A percentile compares a stretch with the other conserved stretches of the same genome.
Conservation (phyloP, 495 filamentous ascomycete genomes). For the Cenococcum geophilum region DNA sequence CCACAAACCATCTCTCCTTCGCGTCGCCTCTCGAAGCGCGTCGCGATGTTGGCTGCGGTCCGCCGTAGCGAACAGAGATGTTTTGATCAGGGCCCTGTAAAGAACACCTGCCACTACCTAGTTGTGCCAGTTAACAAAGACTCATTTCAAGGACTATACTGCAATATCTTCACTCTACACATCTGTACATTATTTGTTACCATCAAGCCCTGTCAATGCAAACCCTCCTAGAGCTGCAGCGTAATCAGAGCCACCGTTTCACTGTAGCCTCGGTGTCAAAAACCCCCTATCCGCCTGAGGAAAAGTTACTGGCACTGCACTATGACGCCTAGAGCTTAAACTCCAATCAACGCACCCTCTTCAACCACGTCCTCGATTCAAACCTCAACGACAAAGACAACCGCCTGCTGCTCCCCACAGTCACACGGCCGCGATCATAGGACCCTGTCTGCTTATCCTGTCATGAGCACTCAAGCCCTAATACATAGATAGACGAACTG, state of each 20-base stretch:
- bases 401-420: background rate
- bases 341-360: conserved; percentile 13
- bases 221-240: too few relatives aligned
- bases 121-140: too few relatives aligned
- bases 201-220: too few relatives aligned
- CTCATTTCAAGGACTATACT: too few relatives aligned
- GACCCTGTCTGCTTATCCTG: background rate
- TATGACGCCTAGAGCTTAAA: background rate
- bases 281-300: too few relatives aligned
- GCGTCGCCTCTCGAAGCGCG: conserved; percentile 4
- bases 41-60: background rate
- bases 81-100: too few relatives aligned
- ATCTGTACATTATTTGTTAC: too few relatives aligned
- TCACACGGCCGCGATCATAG: background rate
- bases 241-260: too few relatives aligned
- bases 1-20: background rate
- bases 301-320: background rate
- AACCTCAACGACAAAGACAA: background rate
- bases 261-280: too few relatives aligned
- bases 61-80: too few relatives aligned
- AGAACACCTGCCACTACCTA: too few relatives aligned
- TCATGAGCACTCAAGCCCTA: background rate
- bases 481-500: background rate
- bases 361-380: conserved; percentile 12
- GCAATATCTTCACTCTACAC: too few relatives aligned